Evolutionary conservation across 2,329 filamentous ascomycete genomes (phyloP), one percentile per base, ranked within the genome.

Genomic region (Ambrosiella xylebori): DNA sequence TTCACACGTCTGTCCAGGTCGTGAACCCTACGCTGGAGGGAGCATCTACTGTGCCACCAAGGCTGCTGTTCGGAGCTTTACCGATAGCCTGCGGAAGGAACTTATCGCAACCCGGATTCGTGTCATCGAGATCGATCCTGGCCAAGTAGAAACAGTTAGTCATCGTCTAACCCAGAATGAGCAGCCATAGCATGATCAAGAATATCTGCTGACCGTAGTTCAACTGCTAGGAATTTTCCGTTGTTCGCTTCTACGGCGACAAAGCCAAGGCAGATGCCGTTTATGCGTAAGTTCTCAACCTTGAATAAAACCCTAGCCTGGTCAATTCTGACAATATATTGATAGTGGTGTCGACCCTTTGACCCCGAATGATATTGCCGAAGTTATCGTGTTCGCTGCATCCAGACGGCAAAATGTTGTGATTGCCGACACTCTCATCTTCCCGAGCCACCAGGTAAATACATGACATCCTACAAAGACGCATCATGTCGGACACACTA

Each of bases 21-120:
- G 89, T 50, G 89, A 95, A 65, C 79, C 87, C 9, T 96, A 95
- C 69, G 75, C 81, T 1, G 88, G 88, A 54, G 90, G 90, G 36
- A 82, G 83, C 68, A 94, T 95, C 67, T 96, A 96, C 77, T 95
- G 90, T 70, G 88, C 89, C 0, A 90, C 86, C 61, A 96, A 96
- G 72, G 88, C 89, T 17, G 90, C 90, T 1, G 85, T 95, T 58
- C 80, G 85, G 64, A 85, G 78, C 63, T 95, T 95, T 71, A 89
- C 87, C 0, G 88, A 95, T 59, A 78, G 84, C 9, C 71, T 96
- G 68, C 78, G 90, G 64, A 87, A 83, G 68, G 90, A 96, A 72
- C 76, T 94, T 61, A 84, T 96, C 64, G 76, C 85, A 6, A 87
- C 84, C 15, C 77, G 86, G 58, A 87, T 95, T 62, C 76, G 90